phyloP scores from a whole-genome alignment of 495 filamentous ascomycete genomes.

The Trichoderma orchidacearum region DNA sequence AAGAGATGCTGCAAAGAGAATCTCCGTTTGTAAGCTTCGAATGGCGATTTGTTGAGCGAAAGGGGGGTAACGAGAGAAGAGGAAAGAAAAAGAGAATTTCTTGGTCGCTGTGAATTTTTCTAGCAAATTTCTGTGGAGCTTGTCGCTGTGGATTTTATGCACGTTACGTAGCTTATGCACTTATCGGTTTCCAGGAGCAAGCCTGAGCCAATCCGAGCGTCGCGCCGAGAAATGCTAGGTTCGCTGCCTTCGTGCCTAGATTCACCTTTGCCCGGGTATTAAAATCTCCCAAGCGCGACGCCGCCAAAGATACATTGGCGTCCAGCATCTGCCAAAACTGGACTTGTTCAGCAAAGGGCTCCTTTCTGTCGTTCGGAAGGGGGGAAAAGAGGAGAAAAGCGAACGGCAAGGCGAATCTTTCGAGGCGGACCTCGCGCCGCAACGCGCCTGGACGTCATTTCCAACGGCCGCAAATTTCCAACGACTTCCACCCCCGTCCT shows the following conservation, averaged over 20 bases:
- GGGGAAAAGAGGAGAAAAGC: no score
- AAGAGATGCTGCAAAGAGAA: conserved; percentile 22
- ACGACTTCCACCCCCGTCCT: not conserved
- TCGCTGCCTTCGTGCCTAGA: not conserved
- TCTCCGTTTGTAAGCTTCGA: conserved; percentile 95
- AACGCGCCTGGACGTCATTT: not conserved
- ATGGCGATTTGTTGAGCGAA: conserved; percentile 99
- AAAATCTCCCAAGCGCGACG: not conserved
- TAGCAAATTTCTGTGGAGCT: not conserved
- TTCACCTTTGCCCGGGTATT: not conserved
- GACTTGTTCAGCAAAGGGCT: not conserved
- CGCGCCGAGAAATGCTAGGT: not conserved
- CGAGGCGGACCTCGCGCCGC: not conserved
- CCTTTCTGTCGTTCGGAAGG: not conserved
- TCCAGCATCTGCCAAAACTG: not conserved
- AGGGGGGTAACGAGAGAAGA: conserved; percentile 44
- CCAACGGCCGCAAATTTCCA: not conserved
- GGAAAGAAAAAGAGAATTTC: conserved; percentile 12
- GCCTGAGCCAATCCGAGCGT: not conserved
- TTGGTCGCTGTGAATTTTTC: conserved; percentile 10
- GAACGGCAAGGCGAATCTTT: not conserved
- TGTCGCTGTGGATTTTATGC: not conserved
- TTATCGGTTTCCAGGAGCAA: not conserved
- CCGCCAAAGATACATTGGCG: not conserved
- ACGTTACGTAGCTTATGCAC: not conserved